A percentile compares a stretch with the other conserved stretches of the same genome.
Evolutionary conservation across 2,329 filamentous ascomycete genomes (phyloP).

Genomic region (Talaromyces sp.): DNA sequence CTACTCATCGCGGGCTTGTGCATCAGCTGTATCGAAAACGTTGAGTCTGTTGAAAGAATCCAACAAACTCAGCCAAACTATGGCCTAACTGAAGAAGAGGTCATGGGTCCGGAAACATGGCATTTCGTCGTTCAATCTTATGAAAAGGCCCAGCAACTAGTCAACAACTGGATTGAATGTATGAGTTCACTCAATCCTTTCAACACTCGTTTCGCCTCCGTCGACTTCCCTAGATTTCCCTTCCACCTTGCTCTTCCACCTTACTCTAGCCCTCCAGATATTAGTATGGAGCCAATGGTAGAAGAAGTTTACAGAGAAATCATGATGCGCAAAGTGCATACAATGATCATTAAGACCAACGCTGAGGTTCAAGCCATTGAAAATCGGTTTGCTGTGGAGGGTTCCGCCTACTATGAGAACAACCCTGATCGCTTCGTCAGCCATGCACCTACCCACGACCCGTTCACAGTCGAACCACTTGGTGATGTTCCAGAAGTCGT

Average conservation of each 20-base stretch:
- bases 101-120: not conserved
- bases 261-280: not conserved
- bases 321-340: not conserved
- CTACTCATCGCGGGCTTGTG: slow-evolving; percentile 5
- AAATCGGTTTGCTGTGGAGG: not conserved
- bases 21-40: not conserved
- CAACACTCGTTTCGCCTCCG: not conserved
- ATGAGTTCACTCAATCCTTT: not conserved
- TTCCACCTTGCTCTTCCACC: not conserved
- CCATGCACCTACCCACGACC: not conserved
- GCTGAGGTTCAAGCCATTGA: not conserved
- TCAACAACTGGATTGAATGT: not conserved
- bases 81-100: not conserved
- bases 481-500: not conserved
- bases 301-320: not conserved
- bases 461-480: not conserved
- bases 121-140: not conserved
- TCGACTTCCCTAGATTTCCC: not conserved
- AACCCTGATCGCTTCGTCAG: not conserved
- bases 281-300: not conserved
- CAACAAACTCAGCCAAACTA: not conserved
- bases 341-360: not conserved
- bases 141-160: not conserved
- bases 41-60: not conserved
- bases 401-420: not conserved